Evolutionary conservation across 768 basidiomycete species (phyloP).

Genomic region (Antrodiella citrinella): DNA sequence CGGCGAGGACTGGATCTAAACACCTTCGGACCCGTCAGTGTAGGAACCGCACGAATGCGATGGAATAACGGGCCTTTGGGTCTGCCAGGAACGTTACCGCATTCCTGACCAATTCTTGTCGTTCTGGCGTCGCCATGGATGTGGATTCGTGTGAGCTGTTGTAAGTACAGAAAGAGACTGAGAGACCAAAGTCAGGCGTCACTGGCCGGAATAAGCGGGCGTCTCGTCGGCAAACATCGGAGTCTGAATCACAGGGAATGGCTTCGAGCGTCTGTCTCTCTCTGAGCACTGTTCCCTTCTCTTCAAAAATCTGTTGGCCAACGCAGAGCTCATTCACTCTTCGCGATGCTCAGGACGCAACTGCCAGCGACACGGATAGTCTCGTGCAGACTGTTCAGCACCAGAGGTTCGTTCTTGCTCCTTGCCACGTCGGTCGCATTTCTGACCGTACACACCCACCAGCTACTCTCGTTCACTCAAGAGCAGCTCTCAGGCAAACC

Average conservation of each 20-base stretch:
- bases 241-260: not conserved
- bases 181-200: not conserved
- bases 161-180: not conserved
- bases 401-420: slow-evolving; percentile 31
- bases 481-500: slow-evolving; percentile 20
- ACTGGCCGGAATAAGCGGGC: not conserved
- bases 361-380: slow-evolving; percentile 43
- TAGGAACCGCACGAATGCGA: not conserved
- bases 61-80: slow-evolving; percentile 49
- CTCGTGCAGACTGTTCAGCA: slow-evolving; percentile 37
- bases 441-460: not conserved
- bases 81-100: slow-evolving; percentile 84
- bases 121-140: slow-evolving; percentile 43
- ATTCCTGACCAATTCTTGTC: slow-evolving; percentile 69
- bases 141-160: not conserved
- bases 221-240: not conserved
- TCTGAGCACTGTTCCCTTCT: not conserved
- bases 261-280: not conserved
- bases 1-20: slow-evolving; percentile 68
- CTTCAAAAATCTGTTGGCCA: not conserved
- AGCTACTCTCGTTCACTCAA: slow-evolving; percentile 19
- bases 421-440: not conserved
- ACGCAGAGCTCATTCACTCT: not conserved
- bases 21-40: slow-evolving; percentile 6
- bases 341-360: slow-evolving; percentile 37